Evolutionary conservation across 768 basidiomycete species (phyloP).

Genomic region (Auricularia cornea): DNA sequence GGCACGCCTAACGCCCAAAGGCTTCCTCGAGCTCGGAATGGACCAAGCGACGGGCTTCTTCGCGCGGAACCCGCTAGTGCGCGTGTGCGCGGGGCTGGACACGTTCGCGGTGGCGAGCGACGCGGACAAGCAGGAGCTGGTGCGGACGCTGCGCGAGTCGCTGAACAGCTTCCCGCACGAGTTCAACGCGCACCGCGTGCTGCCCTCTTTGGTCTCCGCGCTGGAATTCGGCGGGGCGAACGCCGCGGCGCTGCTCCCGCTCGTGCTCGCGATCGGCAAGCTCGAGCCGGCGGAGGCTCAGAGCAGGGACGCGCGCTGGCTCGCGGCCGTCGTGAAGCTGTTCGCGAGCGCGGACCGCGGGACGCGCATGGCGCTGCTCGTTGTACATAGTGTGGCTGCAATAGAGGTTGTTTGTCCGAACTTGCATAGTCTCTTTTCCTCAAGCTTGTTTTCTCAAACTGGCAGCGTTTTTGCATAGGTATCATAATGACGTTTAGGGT

Average conservation of each 20-base stretch:
- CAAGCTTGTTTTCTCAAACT: no score
- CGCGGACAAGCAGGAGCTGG: constrained; percentile 61
- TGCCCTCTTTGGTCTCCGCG: constrained; percentile 75
- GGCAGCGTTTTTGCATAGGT: no score
- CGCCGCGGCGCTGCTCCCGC: constrained; percentile 69
- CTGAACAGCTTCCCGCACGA: constrained; percentile 74
- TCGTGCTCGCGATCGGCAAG: constrained; percentile 74
- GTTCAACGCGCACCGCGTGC: constrained; percentile 75
- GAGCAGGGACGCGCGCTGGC: constrained; percentile 57
- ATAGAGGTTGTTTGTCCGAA: no score
- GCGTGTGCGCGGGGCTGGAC: constrained; percentile 77
- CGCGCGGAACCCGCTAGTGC: constrained; percentile 68
- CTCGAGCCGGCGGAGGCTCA: constrained; percentile 55
- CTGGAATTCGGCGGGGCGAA: constrained; percentile 73
- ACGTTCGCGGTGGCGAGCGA: constrained; percentile 77
- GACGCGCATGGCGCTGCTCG: constrained; percentile 87
- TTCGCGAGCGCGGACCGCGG: constrained; percentile 88
- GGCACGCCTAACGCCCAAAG: constrained; percentile 63
- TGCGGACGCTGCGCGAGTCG: constrained; percentile 73
- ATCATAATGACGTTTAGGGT: no score
- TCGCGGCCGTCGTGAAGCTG: constrained; percentile 75
- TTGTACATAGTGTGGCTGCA: no score
- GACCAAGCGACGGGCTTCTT: constrained; percentile 71
- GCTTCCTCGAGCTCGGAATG: constrained; percentile 75
- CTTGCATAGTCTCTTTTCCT: no score